Evolutionary conservation across 768 basidiomycete genomes (phyloP).

Genomic region (Stropharia rugosoannulata): DNA sequence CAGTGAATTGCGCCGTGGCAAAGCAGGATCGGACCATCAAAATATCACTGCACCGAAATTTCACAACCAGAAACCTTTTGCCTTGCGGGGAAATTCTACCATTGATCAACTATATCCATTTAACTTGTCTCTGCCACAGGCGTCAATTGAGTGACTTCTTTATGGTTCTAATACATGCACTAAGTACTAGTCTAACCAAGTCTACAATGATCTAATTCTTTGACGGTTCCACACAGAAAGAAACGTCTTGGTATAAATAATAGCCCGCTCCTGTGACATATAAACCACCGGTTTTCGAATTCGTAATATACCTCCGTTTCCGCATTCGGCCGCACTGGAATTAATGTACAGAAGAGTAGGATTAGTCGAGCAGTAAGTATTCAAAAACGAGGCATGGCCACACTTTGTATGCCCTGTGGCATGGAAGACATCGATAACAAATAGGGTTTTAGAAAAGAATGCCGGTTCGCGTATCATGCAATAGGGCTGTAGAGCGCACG

Average conservation of each 20-base stretch:
- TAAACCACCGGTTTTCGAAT: conserved; percentile 27
- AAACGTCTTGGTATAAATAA: conserved; percentile 24
- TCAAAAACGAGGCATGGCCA: conserved; percentile 23
- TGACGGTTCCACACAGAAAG: conserved; percentile 15
- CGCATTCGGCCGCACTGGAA: conserved; percentile 32
- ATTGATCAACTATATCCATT: too few species aligned
- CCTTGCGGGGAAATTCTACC: too few species aligned
- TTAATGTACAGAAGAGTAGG: conserved; percentile 23
- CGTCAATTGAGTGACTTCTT: too few species aligned
- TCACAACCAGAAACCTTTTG: too few species aligned
- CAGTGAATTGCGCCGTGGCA: too few species aligned
- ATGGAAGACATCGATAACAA: conserved; percentile 32
- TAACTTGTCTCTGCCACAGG: too few species aligned
- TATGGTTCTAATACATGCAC: too few species aligned
- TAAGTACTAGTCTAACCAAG: too few species aligned
- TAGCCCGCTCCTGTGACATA: conserved; percentile 22
- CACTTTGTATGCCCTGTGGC: conserved; percentile 29
- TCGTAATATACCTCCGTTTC: conserved; percentile 23
- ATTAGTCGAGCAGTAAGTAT: conserved; percentile 23
- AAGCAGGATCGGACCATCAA: too few species aligned
- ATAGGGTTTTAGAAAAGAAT: not conserved
- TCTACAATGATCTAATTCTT: not conserved
- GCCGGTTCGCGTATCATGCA: too few species aligned
- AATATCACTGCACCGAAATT: too few species aligned
- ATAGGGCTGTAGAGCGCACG: too few species aligned